These are phyloP conservation scores for Gynostemma pentaphyllum DNA, from an alignment of 306 rosid species.

Conservation along the genomic window DNA sequence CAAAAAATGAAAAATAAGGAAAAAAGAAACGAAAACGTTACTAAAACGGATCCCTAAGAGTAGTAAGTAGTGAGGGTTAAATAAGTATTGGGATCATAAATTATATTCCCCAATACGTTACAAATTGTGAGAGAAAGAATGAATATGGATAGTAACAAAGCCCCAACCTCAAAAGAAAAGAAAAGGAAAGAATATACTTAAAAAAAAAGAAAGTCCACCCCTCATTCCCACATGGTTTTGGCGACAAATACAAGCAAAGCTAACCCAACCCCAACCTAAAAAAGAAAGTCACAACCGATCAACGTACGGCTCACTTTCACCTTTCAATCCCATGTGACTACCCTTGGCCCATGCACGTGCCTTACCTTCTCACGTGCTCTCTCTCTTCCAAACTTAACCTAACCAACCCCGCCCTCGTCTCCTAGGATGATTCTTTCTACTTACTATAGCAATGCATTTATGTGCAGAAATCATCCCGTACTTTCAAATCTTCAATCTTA, in stretches of 20 bases:
- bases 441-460: no score
- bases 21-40: neutral
- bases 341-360: neutral
- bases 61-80: neutral
- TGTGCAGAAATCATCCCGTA: no score
- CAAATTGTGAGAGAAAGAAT: neutral
- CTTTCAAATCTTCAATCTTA: no score
- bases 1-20: neutral
- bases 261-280: no score
- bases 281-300: constrained; percentile 12
- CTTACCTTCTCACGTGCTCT: constrained; percentile 1
- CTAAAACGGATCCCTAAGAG: neutral
- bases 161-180: neutral
- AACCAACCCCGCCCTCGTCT: no score
- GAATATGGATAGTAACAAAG: neutral
- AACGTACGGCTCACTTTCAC: no score
- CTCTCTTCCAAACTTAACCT: constrained; percentile 7
- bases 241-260: no score
- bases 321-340: constrained; percentile 32
- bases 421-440: no score
- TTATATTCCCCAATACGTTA: no score
- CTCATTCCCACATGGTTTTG: constrained; percentile 9
- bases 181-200: neutral
- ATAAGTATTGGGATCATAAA: neutral
- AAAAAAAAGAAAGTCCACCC: neutral